These are phyloP conservation scores for Scleroderma citrinum DNA, from an alignment of 768 basidiomycete genomes.

Conservation along the genomic window DNA sequence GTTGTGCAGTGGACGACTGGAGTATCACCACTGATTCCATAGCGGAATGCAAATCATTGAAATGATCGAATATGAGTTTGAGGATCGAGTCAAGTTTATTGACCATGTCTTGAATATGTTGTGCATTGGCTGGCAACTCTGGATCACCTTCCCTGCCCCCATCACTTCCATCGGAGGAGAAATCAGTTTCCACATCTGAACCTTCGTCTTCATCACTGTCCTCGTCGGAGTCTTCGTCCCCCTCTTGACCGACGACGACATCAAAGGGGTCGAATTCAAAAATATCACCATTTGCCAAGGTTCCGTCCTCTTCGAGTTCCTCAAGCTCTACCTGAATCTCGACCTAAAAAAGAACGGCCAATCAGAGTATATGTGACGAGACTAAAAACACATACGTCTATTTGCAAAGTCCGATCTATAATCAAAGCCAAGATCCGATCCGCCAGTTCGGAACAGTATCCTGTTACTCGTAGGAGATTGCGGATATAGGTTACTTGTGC, in stretches of 20 bases:
- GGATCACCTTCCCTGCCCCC: slow-evolving; percentile 37
- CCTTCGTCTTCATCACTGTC: slow-evolving; percentile 44
- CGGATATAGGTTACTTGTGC: slow-evolving; percentile 86
- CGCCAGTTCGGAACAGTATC: slow-evolving; percentile 83
- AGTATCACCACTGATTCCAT: slow-evolving; percentile 14
- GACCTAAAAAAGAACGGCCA: slow-evolving; percentile 45
- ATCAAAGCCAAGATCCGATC: slow-evolving; percentile 83
- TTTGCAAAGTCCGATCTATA: slow-evolving; percentile 90
- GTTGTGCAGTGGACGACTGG: slow-evolving; percentile 1
- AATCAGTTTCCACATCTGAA: slow-evolving; percentile 55
- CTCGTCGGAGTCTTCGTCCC: slow-evolving; percentile 49
- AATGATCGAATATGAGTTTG: slow-evolving; percentile 79
- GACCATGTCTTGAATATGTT: slow-evolving; percentile 80
- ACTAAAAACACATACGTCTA: slow-evolving; percentile 63
- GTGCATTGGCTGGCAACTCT: slow-evolving; percentile 45
- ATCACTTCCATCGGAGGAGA: slow-evolving; percentile 66
- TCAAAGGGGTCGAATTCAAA: slow-evolving; percentile 87
- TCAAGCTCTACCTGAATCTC: slow-evolving; percentile 97
- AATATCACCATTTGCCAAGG: slow-evolving; percentile 45
- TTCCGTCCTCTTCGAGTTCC: slow-evolving; percentile 65
- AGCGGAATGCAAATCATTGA: slow-evolving; percentile 45
- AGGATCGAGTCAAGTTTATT: slow-evolving; percentile 88
- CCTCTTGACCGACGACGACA: slow-evolving; percentile 72
- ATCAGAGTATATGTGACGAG: neutral
- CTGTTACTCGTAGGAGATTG: slow-evolving; percentile 75